Evolutionary conservation across 139 green algal genomes (phyloP).

Genomic region (Deuterostichococcus epilithicus): DNA sequence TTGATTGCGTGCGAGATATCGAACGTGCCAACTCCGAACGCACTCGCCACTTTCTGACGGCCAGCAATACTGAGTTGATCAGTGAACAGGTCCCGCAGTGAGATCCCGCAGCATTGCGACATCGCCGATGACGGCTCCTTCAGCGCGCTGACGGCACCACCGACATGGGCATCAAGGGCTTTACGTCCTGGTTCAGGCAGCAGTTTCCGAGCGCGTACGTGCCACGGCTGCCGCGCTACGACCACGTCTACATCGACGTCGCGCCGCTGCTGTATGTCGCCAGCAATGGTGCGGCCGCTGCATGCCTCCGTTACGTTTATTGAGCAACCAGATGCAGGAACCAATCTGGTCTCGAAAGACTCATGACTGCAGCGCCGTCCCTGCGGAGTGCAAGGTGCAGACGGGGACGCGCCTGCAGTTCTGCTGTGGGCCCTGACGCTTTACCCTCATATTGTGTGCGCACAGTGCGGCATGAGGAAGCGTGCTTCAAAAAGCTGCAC

Average conservation of each 20-base stretch:
- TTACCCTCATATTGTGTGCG: no score
- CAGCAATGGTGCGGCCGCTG: slow-evolving; percentile 39
- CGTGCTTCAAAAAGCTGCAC: background rate
- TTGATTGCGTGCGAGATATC: no score
- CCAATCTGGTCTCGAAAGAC: background rate
- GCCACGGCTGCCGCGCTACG: slow-evolving; percentile 26
- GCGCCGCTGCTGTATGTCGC: slow-evolving; percentile 66
- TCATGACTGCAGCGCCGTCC: background rate
- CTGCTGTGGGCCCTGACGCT: no score
- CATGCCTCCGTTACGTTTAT: background rate
- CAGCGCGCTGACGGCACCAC: no score
- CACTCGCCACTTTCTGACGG: no score
- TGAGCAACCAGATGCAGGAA: background rate
- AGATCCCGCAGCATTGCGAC: no score
- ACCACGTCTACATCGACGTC: slow-evolving; percentile 75
- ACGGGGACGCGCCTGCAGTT: no score
- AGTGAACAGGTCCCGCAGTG: no score
- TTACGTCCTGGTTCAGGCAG: slow-evolving; percentile 64
- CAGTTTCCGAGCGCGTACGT: slow-evolving; percentile 53
- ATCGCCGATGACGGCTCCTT: no score
- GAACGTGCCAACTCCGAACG: no score
- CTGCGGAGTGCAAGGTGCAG: background rate
- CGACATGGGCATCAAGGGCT: slow-evolving; percentile 66
- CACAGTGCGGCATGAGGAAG: no score
- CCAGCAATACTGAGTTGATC: no score